Percentiles rank a stretch among this genome's conserved stretches.
These are phyloP conservation scores for Picochlorum sp. DNA, from an alignment of 139 green algal species.

Conservation along the genomic window DNA sequence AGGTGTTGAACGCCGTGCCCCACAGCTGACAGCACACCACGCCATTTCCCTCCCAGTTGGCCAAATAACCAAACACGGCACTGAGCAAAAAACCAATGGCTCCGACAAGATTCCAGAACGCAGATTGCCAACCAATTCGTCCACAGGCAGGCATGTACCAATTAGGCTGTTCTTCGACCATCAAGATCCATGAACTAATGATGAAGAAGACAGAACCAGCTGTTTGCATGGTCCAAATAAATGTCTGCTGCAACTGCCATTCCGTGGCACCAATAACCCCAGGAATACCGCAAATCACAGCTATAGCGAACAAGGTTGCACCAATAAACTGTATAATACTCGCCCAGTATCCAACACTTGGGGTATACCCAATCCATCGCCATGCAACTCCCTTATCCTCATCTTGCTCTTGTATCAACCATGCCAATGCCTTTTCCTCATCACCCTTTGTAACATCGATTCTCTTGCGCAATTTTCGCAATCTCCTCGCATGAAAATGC, in stretches of 20 bases:
- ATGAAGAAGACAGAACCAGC: constrained; percentile 1
- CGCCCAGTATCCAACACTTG: constrained; percentile 1
- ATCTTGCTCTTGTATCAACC: background rate
- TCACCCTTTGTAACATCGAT: background rate
- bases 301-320: background rate
- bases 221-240: constrained; percentile 13
- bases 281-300: constrained; percentile 5
- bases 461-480: background rate
- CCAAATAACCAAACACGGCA: constrained; percentile 4
- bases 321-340: constrained; percentile 11
- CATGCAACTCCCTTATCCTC: background rate
- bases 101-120: constrained; percentile 6
- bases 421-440: background rate
- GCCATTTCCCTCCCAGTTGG: constrained; percentile 2
- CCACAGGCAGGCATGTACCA: constrained; percentile 11
- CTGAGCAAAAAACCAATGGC: constrained; percentile 5
- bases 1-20: constrained; percentile 12
- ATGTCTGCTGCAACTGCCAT: constrained; percentile 8
- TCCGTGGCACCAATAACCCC: background rate
- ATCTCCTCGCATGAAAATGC: background rate
- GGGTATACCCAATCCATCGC: background rate
- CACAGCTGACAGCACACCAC: constrained; percentile 9
- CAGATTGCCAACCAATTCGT: constrained; percentile 12
- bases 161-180: constrained; percentile 9
- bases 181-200: constrained; percentile 7